phyloP scores from a whole-genome alignment of 306 rosid genomes.

The Trifolium repens region DNA sequence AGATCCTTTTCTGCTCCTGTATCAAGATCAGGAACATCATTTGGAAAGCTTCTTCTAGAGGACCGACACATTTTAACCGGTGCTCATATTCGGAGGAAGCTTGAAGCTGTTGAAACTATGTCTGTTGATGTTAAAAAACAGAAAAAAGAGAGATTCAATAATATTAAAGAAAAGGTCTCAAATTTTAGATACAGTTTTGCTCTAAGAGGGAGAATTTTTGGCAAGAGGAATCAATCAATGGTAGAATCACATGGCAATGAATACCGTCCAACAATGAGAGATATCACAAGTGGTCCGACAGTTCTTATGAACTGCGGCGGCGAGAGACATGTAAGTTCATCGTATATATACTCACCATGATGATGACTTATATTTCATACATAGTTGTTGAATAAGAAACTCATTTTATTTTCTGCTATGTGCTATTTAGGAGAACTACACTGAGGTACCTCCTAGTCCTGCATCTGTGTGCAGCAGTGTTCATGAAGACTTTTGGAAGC shows the following conservation, averaged over 20 bases:
- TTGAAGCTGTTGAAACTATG: slow-evolving; percentile 70
- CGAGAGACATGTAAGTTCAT: slow-evolving; percentile 74
- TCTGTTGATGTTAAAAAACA: slow-evolving; percentile 54
- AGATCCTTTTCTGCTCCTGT: slow-evolving; percentile 97
- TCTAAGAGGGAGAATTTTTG: slow-evolving; percentile 79
- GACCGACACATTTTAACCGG: slow-evolving; percentile 89
- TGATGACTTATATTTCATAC: slow-evolving; percentile 30
- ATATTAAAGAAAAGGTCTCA: slow-evolving; percentile 86
- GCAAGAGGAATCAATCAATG: slow-evolving; percentile 70
- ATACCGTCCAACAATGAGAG: slow-evolving; percentile 52
- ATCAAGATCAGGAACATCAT: slow-evolving; percentile 88
- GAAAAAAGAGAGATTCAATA: slow-evolving; percentile 78
- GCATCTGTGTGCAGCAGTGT: slow-evolving; percentile 94
- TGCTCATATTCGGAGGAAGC: slow-evolving; percentile 88
- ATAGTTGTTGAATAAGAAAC: slow-evolving; percentile 34
- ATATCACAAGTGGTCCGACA: slow-evolving; percentile 88
- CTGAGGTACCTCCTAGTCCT: slow-evolving; percentile 99
- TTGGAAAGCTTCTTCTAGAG: slow-evolving; percentile 99
- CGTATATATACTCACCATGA: slow-evolving; percentile 1
- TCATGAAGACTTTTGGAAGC: slow-evolving; percentile 85
- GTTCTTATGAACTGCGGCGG: slow-evolving; percentile 70
- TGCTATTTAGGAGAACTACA: slow-evolving; percentile 77
- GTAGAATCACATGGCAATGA: slow-evolving; percentile 58
- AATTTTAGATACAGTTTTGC: slow-evolving; percentile 69
- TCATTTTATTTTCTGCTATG: slow-evolving; percentile 31